Conservation (phyloP, 75 land plant species). For the Picea glauca region DNA sequence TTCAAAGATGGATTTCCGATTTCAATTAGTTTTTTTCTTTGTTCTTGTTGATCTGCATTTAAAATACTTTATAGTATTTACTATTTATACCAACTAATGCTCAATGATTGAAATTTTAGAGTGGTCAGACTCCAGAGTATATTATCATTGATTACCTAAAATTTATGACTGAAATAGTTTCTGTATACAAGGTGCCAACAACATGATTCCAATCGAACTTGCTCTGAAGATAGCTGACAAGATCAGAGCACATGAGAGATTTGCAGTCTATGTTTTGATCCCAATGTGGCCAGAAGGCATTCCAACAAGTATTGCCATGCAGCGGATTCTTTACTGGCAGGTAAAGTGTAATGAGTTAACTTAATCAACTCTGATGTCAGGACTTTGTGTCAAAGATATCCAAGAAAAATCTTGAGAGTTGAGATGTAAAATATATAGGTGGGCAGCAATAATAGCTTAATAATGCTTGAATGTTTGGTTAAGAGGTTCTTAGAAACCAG, state of each 20-base stretch:
- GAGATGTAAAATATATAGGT: not conserved
- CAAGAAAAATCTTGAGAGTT: not conserved
- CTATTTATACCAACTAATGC: too few relatives aligned
- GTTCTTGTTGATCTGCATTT: too few relatives aligned
- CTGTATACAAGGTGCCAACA: conserved; percentile 61
- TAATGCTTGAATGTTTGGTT: not conserved
- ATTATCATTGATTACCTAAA: not conserved
- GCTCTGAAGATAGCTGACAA: conserved; percentile 68
- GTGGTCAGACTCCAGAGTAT: too few relatives aligned
- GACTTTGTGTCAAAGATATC: not conserved
- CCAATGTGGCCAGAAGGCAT: conserved; percentile 92
- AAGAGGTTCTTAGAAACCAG: not conserved
- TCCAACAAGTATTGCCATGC: conserved; percentile 55
- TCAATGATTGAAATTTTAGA: too few relatives aligned
- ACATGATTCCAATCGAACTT: conserved; percentile 72
- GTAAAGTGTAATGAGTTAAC: conserved; percentile 29
- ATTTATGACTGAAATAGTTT: not conserved
- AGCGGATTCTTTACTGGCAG: conserved; percentile 81
- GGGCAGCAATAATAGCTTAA: not conserved
- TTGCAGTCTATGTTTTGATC: conserved; percentile 62
- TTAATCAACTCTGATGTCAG: conserved; percentile 7
- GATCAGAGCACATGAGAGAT: conserved; percentile 64
- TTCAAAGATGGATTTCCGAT: not conserved
- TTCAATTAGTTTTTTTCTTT: too few relatives aligned
- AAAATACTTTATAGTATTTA: too few relatives aligned